A percentile compares a stretch with the other conserved stretches of the same genome.
Evolutionary conservation across 148 eudicot genomes (phyloP).

Genomic region (Suaeda aralocaspica): DNA sequence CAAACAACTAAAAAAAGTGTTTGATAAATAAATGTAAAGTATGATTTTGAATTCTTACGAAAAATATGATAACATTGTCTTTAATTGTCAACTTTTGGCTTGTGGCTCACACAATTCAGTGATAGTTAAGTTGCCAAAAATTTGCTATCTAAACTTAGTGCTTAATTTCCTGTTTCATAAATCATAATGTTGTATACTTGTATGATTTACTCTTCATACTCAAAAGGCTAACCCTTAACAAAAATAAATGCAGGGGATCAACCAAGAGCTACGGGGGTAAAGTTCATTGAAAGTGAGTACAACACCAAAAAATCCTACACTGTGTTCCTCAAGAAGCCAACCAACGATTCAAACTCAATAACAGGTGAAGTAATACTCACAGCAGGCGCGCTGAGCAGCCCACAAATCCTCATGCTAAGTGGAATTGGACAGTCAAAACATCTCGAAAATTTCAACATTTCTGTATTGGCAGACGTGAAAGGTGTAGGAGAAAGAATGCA

Average conservation of each 20-base stretch:
- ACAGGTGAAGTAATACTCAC: slow-evolving; percentile 41
- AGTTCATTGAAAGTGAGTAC: slow-evolving; percentile 34
- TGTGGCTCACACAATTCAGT: no score
- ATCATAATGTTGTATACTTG: no score
- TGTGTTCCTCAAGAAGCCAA: slow-evolving; percentile 31
- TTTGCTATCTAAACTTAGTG: no score
- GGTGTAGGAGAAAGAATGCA: slow-evolving; percentile 35
- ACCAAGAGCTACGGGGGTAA: slow-evolving; percentile 40
- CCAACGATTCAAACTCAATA: slow-evolving; percentile 13
- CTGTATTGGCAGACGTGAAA: slow-evolving; percentile 17
- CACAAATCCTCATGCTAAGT: slow-evolving; percentile 45
- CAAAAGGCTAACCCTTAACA: no score
- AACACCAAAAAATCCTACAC: slow-evolving; percentile 23
- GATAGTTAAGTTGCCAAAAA: no score
- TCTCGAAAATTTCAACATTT: slow-evolving; percentile 28
- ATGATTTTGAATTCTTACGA: no score
- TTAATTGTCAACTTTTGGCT: no score
- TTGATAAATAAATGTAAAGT: no score
- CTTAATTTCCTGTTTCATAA: no score
- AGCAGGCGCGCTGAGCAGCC: slow-evolving; percentile 47
- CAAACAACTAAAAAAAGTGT: no score
- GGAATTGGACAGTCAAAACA: slow-evolving; percentile 42
- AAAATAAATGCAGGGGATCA: slow-evolving; percentile 25
- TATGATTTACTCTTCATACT: no score
- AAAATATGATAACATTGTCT: no score